phyloP scores from a whole-genome alignment of 202 grass and related monocot genomes.

The Tripidium arundinaceum region DNA sequence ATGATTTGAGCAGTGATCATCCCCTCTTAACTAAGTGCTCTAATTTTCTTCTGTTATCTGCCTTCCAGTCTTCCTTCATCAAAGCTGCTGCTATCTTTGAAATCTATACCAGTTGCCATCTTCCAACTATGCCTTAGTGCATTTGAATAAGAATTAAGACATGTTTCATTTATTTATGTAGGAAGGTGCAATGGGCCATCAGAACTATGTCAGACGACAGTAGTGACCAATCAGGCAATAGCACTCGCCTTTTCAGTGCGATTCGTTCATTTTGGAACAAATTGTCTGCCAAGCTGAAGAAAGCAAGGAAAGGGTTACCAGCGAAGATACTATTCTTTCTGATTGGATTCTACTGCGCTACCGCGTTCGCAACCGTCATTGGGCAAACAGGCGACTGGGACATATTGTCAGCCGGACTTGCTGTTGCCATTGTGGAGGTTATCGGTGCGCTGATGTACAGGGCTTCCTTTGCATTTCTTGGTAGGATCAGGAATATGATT shows the following conservation, averaged over 20 bases:
- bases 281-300: slow-evolving; percentile 44
- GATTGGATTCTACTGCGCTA: slow-evolving; percentile 81
- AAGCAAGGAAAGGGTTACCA: slow-evolving; percentile 49
- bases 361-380: slow-evolving; percentile 85
- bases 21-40: not conserved
- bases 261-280: slow-evolving; percentile 50
- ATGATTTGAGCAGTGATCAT: not conserved
- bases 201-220: slow-evolving; percentile 43
- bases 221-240: slow-evolving; percentile 39
- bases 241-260: slow-evolving; percentile 54
- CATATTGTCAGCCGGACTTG: slow-evolving; percentile 85
- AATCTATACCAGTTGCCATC: not conserved
- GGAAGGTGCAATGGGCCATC: slow-evolving; percentile 46
- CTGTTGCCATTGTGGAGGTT: slow-evolving; percentile 75
- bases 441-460: slow-evolving; percentile 88
- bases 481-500: slow-evolving; percentile 62
- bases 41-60: not conserved
- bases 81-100: not conserved
- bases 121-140: not conserved
- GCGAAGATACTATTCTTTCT: slow-evolving; percentile 85
- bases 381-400: slow-evolving; percentile 97
- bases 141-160: not conserved
- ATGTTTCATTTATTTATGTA: slow-evolving; percentile 28
- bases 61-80: not conserved
- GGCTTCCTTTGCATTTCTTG: slow-evolving; percentile 53